Evolutionary conservation across 2,329 filamentous ascomycete species (phyloP), one percentile per base, ranked within the genome.

Genomic region (Ceratocystis colombiana): DNA sequence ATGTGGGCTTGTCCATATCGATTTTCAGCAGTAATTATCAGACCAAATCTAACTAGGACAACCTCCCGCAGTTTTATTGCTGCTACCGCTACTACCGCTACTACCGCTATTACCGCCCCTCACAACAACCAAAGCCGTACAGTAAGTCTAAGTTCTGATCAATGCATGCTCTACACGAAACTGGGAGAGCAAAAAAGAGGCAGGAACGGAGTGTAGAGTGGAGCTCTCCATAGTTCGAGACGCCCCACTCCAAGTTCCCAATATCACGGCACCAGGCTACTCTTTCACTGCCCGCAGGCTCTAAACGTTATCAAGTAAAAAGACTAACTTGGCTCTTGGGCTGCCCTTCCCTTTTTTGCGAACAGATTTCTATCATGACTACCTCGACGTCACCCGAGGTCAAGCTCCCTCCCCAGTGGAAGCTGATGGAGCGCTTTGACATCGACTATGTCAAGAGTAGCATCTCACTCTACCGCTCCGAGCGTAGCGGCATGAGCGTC

Each of bases 381-480:
- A 12, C 59, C 25, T 62, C 62, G 25, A 48, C 61, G 3, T 28
- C 55, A 12, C 55, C 64, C 45, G 53, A 68, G 5, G 64, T 66
- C 61, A 68, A 64, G 25, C 62, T 68, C 33, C 67, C 67, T 20
- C 61, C 64, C 22, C 61, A 65, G 53, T 68, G 67, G 67, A 68
- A 66, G 57, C 55, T 68, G n/a, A 80, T 96, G 62, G 90, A 96
- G 73, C 86, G 84, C 72, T 96, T 99, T 78, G 82, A 88, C 70
- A 88, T 89, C 6, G 89, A 96, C 73, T 99, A 96, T 78, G 90
- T 92, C 12, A 89, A 92, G 10, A 88, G 88, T 69, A 85, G 82
- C 66, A 88, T 99, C 75, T 93, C 90, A 25, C 92, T 96, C 75
- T 99, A 99, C 88, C 90, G 95, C 73, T 99, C 94, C 5, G 85